phyloP scores from a whole-genome alignment of 495 filamentous ascomycete genomes.

The Daldinia childiae region DNA sequence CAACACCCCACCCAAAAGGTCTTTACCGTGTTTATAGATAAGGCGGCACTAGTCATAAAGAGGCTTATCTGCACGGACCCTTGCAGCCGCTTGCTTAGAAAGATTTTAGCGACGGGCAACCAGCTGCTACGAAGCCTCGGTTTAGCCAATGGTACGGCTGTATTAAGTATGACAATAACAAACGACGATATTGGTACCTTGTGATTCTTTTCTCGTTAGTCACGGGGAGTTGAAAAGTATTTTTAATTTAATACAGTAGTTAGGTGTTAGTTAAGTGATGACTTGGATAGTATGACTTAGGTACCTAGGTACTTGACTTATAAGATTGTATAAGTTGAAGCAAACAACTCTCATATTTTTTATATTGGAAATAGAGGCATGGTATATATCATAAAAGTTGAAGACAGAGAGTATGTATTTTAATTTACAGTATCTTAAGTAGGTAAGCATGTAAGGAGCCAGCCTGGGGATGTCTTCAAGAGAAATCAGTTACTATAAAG shows the following conservation, averaged over 20 bases:
- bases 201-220: background rate
- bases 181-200: background rate
- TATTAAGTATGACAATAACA: constrained; percentile 33
- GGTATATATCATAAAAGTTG: background rate
- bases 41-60: constrained; percentile 19
- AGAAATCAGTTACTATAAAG: background rate
- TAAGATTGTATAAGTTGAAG: background rate
- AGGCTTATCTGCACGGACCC: constrained; percentile 35
- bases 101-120: constrained; percentile 1
- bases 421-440: background rate
- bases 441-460: background rate
- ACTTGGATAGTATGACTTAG: no score
- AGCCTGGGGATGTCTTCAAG: background rate
- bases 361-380: background rate
- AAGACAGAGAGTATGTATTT: background rate
- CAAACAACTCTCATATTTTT: background rate
- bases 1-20: constrained; percentile 27
- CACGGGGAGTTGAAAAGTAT: background rate
- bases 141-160: constrained; percentile 15
- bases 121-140: constrained; percentile 6
- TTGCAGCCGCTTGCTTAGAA: background rate
- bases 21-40: constrained; percentile 36
- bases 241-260: background rate
- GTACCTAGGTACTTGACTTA: no score
- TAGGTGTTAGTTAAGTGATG: background rate